A percentile compares a stretch with the other conserved stretches of the same genome.
These are phyloP conservation scores for Phytomonas sp. DNA, from an alignment of 208 protist species.

Conservation along the genomic window DNA sequence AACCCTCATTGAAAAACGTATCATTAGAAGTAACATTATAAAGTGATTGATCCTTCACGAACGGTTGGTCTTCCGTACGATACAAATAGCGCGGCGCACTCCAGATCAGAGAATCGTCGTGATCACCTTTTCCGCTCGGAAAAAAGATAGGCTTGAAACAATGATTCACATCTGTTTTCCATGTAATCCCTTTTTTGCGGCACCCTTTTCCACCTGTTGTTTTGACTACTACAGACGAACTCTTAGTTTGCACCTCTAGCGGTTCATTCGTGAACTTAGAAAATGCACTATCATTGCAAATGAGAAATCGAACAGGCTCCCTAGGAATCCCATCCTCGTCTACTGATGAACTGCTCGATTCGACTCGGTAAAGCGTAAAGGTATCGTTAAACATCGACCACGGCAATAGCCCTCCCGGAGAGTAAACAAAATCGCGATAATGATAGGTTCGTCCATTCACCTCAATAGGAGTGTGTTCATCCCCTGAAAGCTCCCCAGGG, in stretches of 20 bases:
- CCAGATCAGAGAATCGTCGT: conserved; percentile 27
- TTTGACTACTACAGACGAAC: not conserved
- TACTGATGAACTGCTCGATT: not conserved
- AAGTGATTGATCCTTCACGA: conserved; percentile 10
- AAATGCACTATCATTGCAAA: conserved; percentile 83
- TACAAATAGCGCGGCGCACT: conserved; percentile 36
- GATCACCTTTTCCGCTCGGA: conserved; percentile 3
- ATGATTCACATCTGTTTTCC: conserved; percentile 77
- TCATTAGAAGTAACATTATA: conserved; percentile 37
- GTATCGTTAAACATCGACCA: conserved; percentile 97
- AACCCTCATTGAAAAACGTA: conserved; percentile 70
- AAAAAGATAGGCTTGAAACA: conserved; percentile 80
- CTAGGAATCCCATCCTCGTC: not conserved
- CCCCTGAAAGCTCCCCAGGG: conserved; percentile 40
- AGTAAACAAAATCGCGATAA: conserved; percentile 80
- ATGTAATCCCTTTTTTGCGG: conserved; percentile 92
- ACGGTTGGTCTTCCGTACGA: conserved; percentile 9
- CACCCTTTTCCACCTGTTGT: conserved; percentile 25
- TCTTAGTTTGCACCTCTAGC: conserved; percentile 11
- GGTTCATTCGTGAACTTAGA: conserved; percentile 51
- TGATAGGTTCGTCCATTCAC: conserved; percentile 4
- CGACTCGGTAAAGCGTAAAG: conserved; percentile 53
- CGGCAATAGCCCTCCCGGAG: conserved; percentile 95
- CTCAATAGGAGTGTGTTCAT: conserved; percentile 13
- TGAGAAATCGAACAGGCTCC: conserved; percentile 5